Evolutionary conservation across 106 monocot genomes (phyloP), one percentile per base, ranked within the genome.

Genomic region (Allium cepa): DNA sequence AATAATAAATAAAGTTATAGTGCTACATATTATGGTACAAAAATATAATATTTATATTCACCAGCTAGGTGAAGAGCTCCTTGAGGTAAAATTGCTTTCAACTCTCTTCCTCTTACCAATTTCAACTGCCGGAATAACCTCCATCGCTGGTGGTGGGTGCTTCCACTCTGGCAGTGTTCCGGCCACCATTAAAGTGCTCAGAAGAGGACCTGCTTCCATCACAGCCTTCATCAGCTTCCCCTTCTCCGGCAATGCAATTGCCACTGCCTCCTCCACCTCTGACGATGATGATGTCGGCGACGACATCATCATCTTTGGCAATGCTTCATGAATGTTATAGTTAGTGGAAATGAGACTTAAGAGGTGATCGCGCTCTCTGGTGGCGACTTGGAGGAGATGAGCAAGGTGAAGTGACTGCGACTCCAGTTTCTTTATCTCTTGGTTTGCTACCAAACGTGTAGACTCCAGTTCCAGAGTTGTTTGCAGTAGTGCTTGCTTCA

Each of bases 301-400:
- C 4, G 62, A 52, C 14, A 45, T 26, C 14, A 50, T 16, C 11
- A 26, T 10, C 50, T 75, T 79, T 0, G 87, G 78, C 6, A 48
- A 12, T 13, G 80, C 78, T n/a, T 8, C 45, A 28, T 71, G 53
- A 51, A 69, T 0, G 10, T 7, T 8, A 14, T 13, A 11, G 63
- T 17, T 17, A 36, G 8, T 15, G 69, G 67, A 15, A 53, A 64
- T 67, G 18, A 50, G 57, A 67, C 67, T 36, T 71, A 68, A 55
- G 67, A 71, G 62, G 46, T 86, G 76, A 71, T 87, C 86, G 36
- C 86, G 86, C 71, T 87, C 86, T 12, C 77, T 50, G 53, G 82
- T 67, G 71, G 83, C 71, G 57, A 59, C 8, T 10, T 79, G 63
- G 66, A 87, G 77, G 61, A 83, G 80, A 61, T 58, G 68, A 59